These are phyloP conservation scores for Entomophthora muscae DNA, from an alignment of 371 early-diverging fungal genomes.

Conservation along the genomic window DNA sequence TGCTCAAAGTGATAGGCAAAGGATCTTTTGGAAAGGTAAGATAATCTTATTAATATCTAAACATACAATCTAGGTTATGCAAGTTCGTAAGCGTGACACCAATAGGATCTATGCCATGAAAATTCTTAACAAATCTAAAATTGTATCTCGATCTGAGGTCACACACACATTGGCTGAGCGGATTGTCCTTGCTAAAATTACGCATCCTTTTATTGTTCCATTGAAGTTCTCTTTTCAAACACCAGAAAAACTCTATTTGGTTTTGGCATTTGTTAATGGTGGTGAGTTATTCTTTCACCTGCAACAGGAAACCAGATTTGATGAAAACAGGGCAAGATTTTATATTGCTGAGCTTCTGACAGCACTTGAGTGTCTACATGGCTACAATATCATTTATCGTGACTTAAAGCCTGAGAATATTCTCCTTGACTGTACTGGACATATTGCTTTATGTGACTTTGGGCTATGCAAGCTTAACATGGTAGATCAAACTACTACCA, in stretches of 20 bases:
- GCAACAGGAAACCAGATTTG: constrained; percentile 54
- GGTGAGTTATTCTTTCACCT: constrained; percentile 90
- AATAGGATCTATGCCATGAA: constrained; percentile 96
- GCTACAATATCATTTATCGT: constrained; percentile 70
- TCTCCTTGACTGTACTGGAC: constrained; percentile 85
- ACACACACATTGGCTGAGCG: constrained; percentile 81
- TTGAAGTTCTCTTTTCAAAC: constrained; percentile 79
- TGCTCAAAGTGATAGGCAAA: constrained; percentile 88
- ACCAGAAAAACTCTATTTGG: constrained; percentile 70
- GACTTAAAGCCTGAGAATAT: constrained; percentile 96
- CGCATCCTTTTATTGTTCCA: constrained; percentile 75
- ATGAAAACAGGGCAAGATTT: constrained; percentile 41
- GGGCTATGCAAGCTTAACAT: constrained; percentile 93
- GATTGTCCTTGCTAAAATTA: constrained; percentile 62
- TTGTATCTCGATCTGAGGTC: constrained; percentile 78
- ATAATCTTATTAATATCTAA: neutral
- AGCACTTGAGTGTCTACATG: constrained; percentile 78
- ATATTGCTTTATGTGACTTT: constrained; percentile 95
- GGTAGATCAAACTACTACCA: constrained; percentile 81
- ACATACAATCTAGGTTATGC: constrained; percentile 45
- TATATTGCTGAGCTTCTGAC: constrained; percentile 57
- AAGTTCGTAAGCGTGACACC: constrained; percentile 85
- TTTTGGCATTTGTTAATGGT: constrained; percentile 83
- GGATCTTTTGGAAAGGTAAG: constrained; percentile 89
- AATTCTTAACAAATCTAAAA: constrained; percentile 82